Evolutionary conservation across 2,329 filamentous ascomycete genomes (phyloP).

Genomic region (Aspergillus fijiensis): DNA sequence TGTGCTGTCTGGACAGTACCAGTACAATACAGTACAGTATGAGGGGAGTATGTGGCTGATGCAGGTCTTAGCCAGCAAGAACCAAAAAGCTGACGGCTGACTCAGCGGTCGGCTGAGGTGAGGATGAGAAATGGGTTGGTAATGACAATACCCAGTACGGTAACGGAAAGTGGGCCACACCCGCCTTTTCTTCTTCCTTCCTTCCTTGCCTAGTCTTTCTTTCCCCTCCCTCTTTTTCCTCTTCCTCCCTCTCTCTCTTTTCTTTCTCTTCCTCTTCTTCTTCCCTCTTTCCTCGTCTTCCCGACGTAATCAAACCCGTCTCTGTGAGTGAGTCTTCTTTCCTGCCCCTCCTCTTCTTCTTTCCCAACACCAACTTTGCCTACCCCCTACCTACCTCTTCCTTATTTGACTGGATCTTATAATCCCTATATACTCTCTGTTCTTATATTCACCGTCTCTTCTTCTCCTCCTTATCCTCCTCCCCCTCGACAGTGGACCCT

Average conservation of each 20-base stretch:
- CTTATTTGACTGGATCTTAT: not conserved
- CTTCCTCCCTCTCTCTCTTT: slow-evolving; percentile 12
- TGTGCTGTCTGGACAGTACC: no score
- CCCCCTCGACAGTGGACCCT: not conserved
- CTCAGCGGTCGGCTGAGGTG: no score
- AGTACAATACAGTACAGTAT: no score
- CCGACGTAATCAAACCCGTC: slow-evolving; percentile 29
- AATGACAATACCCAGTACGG: not conserved
- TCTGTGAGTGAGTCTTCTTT: slow-evolving; percentile 16
- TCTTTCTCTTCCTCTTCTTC: slow-evolving; percentile 20
- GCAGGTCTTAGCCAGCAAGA: no score
- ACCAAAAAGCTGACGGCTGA: no score
- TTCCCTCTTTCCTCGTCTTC: slow-evolving; percentile 29
- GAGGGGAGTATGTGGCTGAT: no score
- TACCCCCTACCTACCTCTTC: no score
- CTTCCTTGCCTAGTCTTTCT: not conserved
- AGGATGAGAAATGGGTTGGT: not conserved
- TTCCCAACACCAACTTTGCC: not conserved
- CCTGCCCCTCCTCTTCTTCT: slow-evolving; percentile 13
- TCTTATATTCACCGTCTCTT: not conserved
- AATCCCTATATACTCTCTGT: not conserved
- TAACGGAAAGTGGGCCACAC: not conserved
- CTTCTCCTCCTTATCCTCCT: not conserved
- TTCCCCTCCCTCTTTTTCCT: slow-evolving; percentile 4
- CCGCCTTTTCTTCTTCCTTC: not conserved